These are phyloP conservation scores for Chrysosporium keratinophilum DNA, from an alignment of 2,329 filamentous ascomycete genomes.

Conservation along the genomic window DNA sequence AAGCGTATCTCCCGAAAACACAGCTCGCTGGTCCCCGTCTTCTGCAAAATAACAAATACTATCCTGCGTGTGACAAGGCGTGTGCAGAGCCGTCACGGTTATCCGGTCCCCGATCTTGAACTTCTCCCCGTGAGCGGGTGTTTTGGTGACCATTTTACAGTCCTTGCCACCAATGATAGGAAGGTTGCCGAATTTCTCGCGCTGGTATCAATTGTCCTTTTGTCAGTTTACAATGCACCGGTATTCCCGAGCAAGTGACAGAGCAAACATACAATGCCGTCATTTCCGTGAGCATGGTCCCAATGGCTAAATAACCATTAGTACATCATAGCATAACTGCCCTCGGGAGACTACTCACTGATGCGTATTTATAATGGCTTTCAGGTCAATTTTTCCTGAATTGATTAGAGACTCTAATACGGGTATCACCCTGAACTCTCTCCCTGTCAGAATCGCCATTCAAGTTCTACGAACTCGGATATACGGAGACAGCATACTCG, in stretches of 20 bases:
- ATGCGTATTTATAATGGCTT: constrained; percentile 89
- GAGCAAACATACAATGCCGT: constrained; percentile 54
- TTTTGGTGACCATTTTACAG: constrained; percentile 68
- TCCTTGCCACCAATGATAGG: constrained; percentile 75
- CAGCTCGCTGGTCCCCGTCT: constrained; percentile 60
- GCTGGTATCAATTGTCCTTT: constrained; percentile 28
- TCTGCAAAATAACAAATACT: constrained; percentile 93
- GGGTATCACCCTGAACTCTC: constrained; percentile 45
- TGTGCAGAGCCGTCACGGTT: constrained; percentile 76
- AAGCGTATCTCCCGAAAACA: constrained; percentile 93
- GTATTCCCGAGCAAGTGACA: background rate
- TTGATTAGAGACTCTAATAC: constrained; percentile 63
- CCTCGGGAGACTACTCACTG: constrained; percentile 53
- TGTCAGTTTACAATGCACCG: background rate
- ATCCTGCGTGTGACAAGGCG: constrained; percentile 95
- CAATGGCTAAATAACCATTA: constrained; percentile 54
- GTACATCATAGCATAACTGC: background rate
- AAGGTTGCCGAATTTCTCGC: constrained; percentile 47
- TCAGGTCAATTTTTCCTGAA: constrained; percentile 66
- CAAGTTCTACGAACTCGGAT: background rate
- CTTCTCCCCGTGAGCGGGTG: constrained; percentile 61
- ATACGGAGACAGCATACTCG: constrained; percentile 32
- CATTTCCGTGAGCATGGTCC: constrained; percentile 90
- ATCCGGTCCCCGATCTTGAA: constrained; percentile 77
- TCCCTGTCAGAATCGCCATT: background rate